Conservation (phyloP, 371 early-diverging fungal genomes). For the Syncephalis plumigaleata region DNA sequence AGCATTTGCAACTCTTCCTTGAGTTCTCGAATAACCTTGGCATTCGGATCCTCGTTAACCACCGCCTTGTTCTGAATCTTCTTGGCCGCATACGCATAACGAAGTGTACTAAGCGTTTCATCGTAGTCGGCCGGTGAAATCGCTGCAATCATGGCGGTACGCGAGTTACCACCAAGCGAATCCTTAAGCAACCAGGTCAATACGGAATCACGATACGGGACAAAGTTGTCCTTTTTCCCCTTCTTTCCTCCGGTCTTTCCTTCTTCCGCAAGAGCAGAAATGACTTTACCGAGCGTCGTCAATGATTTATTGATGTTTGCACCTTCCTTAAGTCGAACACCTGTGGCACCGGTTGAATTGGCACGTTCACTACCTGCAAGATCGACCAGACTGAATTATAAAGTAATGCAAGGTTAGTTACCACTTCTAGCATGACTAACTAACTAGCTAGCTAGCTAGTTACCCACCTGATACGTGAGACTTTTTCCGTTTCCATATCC, state of each 20-base stretch:
- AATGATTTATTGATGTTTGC: constrained; percentile 95
- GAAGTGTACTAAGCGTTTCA: constrained; percentile 86
- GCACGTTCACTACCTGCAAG: constrained; percentile 95
- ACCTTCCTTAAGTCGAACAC: constrained; percentile 96
- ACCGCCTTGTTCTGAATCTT: constrained; percentile 79
- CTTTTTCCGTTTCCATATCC: constrained; percentile 54
- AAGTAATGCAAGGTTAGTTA: neutral
- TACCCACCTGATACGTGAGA: constrained; percentile 47
- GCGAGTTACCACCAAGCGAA: constrained; percentile 84
- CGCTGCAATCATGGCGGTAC: constrained; percentile 85
- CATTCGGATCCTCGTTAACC: constrained; percentile 84
- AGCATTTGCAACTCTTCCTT: constrained; percentile 65
- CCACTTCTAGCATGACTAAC: no score
- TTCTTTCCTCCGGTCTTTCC: constrained; percentile 19
- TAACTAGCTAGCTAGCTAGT: neutral
- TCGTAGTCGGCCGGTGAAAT: constrained; percentile 58
- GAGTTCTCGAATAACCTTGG: constrained; percentile 68
- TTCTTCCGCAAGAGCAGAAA: constrained; percentile 79
- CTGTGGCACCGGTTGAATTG: constrained; percentile 88
- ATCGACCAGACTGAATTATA: constrained; percentile 46
- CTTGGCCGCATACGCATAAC: constrained; percentile 92
- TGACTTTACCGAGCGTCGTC: constrained; percentile 92
- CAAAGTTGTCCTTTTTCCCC: constrained; percentile 36
- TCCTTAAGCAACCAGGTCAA: constrained; percentile 91
- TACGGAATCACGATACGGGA: constrained; percentile 83